These are phyloP conservation scores for Vitis hybrid DNA, from an alignment of 177 flowering plant genomes.

Conservation along the genomic window DNA sequence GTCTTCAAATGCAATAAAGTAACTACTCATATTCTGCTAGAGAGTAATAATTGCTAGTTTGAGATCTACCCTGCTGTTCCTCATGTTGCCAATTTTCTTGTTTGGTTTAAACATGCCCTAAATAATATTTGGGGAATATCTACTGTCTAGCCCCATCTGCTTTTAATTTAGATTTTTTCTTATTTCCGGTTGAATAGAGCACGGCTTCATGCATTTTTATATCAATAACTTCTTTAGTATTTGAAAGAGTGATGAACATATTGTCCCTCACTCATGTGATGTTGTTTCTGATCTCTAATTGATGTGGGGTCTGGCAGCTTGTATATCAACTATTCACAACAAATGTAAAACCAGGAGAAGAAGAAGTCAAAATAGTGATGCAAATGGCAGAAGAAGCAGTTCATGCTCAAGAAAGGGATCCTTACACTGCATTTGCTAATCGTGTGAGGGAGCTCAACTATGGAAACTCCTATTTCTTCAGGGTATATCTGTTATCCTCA, in stretches of 20 bases:
- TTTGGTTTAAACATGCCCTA: no score
- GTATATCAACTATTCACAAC: conserved; percentile 91
- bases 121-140: no score
- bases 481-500: conserved; percentile 47
- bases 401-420: conserved; percentile 95
- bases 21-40: no score
- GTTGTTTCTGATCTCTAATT: background rate
- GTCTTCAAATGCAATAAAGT: no score
- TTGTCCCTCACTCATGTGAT: background rate
- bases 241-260: background rate
- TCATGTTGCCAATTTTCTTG: background rate
- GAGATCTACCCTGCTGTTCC: background rate
- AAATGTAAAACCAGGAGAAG: conserved; percentile 73
- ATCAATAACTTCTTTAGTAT: no score
- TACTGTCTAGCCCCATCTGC: no score
- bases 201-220: background rate
- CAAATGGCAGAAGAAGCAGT: conserved; percentile 95
- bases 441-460: conserved; percentile 94
- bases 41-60: no score
- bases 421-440: conserved; percentile 89
- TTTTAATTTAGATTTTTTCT: no score
- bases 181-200: no score
- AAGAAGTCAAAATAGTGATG: conserved; percentile 89
- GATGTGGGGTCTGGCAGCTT: conserved; percentile 50
- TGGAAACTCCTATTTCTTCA: conserved; percentile 86